These are phyloP conservation scores for Dictyostelium intermedium DNA, from an alignment of 78 protist genomes.

Conservation along the genomic window DNA sequence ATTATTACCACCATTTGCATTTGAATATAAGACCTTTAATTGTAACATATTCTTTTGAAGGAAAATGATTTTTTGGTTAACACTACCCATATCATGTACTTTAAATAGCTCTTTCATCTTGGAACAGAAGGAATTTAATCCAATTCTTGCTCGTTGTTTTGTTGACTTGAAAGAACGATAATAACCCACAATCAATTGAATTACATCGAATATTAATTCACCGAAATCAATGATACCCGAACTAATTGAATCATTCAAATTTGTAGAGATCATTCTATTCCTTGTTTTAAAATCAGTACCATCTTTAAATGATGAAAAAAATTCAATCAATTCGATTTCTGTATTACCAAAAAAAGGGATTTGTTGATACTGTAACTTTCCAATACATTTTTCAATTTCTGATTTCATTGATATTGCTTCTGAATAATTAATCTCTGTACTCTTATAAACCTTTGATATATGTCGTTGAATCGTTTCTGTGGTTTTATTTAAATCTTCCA, in stretches of 20 bases:
- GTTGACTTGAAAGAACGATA: background rate
- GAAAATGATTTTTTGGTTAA: background rate
- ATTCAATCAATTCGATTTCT: background rate
- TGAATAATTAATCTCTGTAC: background rate
- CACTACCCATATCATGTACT: background rate
- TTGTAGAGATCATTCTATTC: constrained; percentile 21
- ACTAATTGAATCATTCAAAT: background rate
- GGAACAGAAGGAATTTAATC: background rate
- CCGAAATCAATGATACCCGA: background rate
- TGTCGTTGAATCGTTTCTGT: background rate
- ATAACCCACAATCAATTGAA: background rate
- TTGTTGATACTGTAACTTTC: background rate
- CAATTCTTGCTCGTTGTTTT: too few relatives aligned
- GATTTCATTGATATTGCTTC: background rate
- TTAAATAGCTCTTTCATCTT: background rate
- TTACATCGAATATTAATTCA: background rate
- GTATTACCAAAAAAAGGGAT: background rate
- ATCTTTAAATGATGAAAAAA: background rate
- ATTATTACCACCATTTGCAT: background rate
- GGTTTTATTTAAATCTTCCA: background rate
- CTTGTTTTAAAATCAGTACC: background rate
- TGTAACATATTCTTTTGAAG: background rate
- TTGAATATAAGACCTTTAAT: background rate
- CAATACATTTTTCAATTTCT: background rate
- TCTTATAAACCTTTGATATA: background rate